Evolutionary conservation across 1,139 yeast species (phyloP), one percentile per base, ranked within the genome.

Genomic region (Suhomyces anneliseae): DNA sequence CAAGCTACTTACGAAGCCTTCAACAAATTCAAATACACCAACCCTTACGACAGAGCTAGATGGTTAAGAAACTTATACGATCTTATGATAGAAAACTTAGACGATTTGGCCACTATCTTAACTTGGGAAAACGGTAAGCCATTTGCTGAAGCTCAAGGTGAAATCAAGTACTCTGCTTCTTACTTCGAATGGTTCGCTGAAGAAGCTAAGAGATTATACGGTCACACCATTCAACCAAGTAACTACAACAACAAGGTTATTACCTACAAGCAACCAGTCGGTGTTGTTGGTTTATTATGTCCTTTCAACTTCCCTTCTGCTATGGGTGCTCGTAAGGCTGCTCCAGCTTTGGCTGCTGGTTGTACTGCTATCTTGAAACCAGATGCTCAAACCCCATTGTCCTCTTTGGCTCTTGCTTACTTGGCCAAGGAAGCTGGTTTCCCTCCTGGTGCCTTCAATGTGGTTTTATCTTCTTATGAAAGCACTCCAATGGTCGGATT

Each of bases 1-100:
- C 71, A 76, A 36, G 74, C 70, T 38, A 89, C 96, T 2, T 61
- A 71, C 40, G 74, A 69, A 2, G 83, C 95, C 0, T 89, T 87
- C 68, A 60, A 73, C 39, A 57, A 70, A 5, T 89, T 78, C 69
- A 79, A 75, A 55, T 78, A 78, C 43, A 78, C 87, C 3, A 69
- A 82, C 10, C 82, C 87, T 38, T 79, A 88, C 51, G 81, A 85
- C 48, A 81, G 97, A 56, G 68, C 95, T 8, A 68, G 69, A 42
- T 74, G 86, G 79, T 76, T 89, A 55, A 75, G 85, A 56, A 82
- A 78, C 42, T 69, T 61, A 51, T 63, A 62, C 56, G 60, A 70
- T 36, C 64, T 73, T 39, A 72, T 73, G 72, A 62, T 62, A 11
- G 78, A 71, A 47, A 73, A 73, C 49, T 48, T 64, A 42, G 77